Evolutionary conservation across 106 monocot genomes (phyloP).

Genomic region (Triglochin maritima): DNA sequence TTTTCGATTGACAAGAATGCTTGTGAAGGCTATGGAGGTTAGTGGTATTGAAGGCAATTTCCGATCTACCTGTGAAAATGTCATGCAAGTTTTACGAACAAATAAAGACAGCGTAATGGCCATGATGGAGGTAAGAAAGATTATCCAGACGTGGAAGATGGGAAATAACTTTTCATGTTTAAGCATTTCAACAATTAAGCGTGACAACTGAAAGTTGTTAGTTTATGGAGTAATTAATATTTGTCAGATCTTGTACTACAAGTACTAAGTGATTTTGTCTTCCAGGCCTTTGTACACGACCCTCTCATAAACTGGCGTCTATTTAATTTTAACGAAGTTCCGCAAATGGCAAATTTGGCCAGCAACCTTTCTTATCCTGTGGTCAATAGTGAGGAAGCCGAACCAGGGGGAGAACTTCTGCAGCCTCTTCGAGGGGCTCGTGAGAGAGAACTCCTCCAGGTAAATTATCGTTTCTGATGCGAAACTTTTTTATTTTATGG

Average conservation of each 20-base stretch:
- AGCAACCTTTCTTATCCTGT: conserved; percentile 46
- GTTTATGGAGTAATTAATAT: too few species aligned
- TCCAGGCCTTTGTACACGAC: conserved; percentile 97
- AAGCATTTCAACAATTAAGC: background rate
- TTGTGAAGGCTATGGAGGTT: conserved; percentile 99
- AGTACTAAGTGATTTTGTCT: background rate
- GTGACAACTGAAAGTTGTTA: background rate
- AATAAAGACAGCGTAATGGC: conserved; percentile 99
- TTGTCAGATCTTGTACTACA: too few species aligned
- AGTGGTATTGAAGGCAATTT: conserved; percentile 99
- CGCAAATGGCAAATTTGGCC: conserved; percentile 64
- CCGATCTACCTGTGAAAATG: conserved; percentile 99
- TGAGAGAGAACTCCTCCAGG: conserved; percentile 86
- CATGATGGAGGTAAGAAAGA: conserved; percentile 89
- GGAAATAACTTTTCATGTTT: background rate
- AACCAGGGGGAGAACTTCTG: conserved; percentile 38
- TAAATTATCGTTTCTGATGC: conserved; percentile 9
- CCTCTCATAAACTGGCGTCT: conserved; percentile 97
- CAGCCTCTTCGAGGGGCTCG: conserved; percentile 87
- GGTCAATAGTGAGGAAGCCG: conserved; percentile 61
- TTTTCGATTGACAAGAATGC: conserved; percentile 98
- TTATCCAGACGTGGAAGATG: background rate
- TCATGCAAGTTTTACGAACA: conserved; percentile 96
- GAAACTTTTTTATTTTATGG: background rate
- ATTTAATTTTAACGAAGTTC: conserved; percentile 98